Conservation (phyloP, 768 basidiomycete species). For the Leccinellum rugosiceps region DNA sequence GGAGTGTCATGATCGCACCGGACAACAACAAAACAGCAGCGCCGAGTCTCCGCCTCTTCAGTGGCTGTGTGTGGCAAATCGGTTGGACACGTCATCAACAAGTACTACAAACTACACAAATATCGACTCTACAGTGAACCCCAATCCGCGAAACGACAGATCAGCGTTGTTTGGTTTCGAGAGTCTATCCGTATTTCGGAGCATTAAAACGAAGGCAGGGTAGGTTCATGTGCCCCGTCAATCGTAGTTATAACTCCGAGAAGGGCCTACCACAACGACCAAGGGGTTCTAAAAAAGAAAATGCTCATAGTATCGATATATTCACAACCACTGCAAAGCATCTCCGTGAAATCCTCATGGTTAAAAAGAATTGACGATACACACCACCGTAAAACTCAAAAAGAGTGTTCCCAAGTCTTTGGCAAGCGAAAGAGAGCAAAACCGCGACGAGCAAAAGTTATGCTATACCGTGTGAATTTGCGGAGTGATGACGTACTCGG, state of each 20-base stretch:
- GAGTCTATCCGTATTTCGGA: constrained; percentile 65
- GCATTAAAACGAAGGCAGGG: constrained; percentile 80
- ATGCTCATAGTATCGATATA: background rate
- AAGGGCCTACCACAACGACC: background rate
- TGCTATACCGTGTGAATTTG: no score
- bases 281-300: background rate
- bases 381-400: background rate
- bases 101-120: background rate
- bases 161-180: constrained; percentile 59
- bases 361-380: background rate
- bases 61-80: constrained; percentile 15
- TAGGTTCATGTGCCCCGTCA: constrained; percentile 53
- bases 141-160: constrained; percentile 17
- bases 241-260: constrained; percentile 88
- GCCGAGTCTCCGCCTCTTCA: background rate
- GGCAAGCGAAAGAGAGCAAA: no score
- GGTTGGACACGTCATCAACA: background rate
- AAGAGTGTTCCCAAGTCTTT: no score
- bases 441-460: no score
- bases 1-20: constrained; percentile 25
- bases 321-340: background rate
- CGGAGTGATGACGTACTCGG: background rate
- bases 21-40: background rate
- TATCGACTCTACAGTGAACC: constrained; percentile 36
- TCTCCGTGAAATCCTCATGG: background rate